These are phyloP conservation scores for Ascomycota sp. DNA, from an alignment of 2,329 filamentous ascomycete species.

Conservation along the genomic window DNA sequence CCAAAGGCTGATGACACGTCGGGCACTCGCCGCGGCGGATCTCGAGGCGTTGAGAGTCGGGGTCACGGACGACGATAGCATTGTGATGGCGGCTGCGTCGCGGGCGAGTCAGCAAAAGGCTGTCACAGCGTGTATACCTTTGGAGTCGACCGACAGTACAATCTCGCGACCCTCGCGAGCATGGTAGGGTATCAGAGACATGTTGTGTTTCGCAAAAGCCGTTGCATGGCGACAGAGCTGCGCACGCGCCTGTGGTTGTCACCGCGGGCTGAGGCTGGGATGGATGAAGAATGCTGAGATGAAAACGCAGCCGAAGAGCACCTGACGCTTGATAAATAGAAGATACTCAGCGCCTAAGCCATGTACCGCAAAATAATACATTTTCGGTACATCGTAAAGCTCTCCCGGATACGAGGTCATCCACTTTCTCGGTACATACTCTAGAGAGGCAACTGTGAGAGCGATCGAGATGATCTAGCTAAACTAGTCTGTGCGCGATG, in stretches of 20 bases:
- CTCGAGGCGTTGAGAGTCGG: slow-evolving; percentile 63
- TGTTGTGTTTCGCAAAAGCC: slow-evolving; percentile 6
- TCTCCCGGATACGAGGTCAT: too few species aligned
- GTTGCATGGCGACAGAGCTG: slow-evolving; percentile 4
- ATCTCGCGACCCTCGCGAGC: slow-evolving; percentile 56
- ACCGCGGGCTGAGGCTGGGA: background rate
- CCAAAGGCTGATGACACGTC: slow-evolving; percentile 63
- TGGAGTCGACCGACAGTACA: slow-evolving; percentile 35
- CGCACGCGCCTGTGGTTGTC: background rate
- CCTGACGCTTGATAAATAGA: too few species aligned
- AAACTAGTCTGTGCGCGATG: too few species aligned
- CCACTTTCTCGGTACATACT: too few species aligned
- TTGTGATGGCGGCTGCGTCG: slow-evolving; percentile 64
- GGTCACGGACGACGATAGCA: slow-evolving; percentile 81
- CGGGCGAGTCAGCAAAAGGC: background rate
- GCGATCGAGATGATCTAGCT: too few species aligned
- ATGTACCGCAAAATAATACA: too few species aligned
- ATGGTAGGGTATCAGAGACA: slow-evolving; percentile 61
- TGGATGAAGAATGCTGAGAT: background rate
- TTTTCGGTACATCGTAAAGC: too few species aligned
- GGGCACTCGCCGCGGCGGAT: slow-evolving; percentile 69
- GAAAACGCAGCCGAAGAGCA: background rate
- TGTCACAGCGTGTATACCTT: background rate
- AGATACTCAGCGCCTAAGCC: too few species aligned
- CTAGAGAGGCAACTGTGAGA: too few species aligned